Conservation (phyloP, 257 asterid genomes). For the Rehmannia glutinosa region DNA sequence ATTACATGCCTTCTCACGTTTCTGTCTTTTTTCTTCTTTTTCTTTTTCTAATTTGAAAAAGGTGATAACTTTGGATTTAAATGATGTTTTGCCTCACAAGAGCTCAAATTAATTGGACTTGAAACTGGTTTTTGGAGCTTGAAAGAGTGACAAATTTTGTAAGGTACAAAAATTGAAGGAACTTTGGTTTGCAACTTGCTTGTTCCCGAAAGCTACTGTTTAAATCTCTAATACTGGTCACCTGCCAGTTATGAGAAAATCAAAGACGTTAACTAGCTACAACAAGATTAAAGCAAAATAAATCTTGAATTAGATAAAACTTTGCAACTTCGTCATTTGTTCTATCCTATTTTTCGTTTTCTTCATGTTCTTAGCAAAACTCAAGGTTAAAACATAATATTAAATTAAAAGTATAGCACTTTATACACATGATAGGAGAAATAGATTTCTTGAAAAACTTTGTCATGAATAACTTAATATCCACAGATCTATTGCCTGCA, state of each 20-base stretch:
- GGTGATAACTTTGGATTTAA: too few relatives aligned
- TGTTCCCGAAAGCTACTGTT: slow-evolving; percentile 64
- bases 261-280: not conserved
- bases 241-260: slow-evolving; percentile 26
- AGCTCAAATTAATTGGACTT: slow-evolving; percentile 54
- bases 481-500: slow-evolving; percentile 29
- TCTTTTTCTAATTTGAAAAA: too few relatives aligned
- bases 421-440: too few relatives aligned
- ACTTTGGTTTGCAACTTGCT: slow-evolving; percentile 67
- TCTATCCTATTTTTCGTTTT: too few relatives aligned
- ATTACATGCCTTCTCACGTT: too few relatives aligned
- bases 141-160: slow-evolving; percentile 65
- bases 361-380: too few relatives aligned
- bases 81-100: not conserved
- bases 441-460: too few relatives aligned
- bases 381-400: too few relatives aligned
- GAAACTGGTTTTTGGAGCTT: slow-evolving; percentile 45
- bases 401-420: too few relatives aligned
- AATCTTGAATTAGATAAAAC: not conserved
- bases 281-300: not conserved
- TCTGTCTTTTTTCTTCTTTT: too few relatives aligned
- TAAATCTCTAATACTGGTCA: slow-evolving; percentile 50
- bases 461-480: too few relatives aligned
- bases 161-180: slow-evolving; percentile 51
- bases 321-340: too few relatives aligned